phyloP scores from a whole-genome alignment of 2,329 filamentous ascomycete species.

The Penicillium nordicum region DNA sequence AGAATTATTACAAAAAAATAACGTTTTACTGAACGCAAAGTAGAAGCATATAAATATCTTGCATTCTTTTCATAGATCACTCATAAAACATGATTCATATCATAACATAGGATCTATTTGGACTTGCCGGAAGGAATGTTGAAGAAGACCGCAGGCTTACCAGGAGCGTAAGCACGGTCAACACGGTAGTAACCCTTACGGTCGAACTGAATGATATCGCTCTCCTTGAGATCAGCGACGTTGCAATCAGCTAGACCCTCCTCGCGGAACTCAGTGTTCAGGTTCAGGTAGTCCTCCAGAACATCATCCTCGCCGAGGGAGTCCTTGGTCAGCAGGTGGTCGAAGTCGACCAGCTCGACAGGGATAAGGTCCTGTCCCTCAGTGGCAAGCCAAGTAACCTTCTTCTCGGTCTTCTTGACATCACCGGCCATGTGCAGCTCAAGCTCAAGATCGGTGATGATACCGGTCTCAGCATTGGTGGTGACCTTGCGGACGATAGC shows the following conservation, averaged over 20 bases:
- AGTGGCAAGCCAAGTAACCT: conserved; percentile 86
- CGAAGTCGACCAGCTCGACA: conserved; percentile 88
- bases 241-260: conserved; percentile 78
- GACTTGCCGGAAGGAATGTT: conserved; percentile 66
- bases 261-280: conserved; percentile 69
- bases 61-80: not conserved
- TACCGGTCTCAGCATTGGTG: conserved; percentile 46
- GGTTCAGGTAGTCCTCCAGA: conserved; percentile 78
- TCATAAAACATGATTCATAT: conserved; percentile 7
- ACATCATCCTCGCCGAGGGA: conserved; percentile 85
- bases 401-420: conserved; percentile 93
- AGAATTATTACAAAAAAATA: too few species aligned
- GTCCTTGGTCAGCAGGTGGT: conserved; percentile 93
- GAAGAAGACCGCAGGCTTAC: conserved; percentile 62
- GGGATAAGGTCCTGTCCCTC: conserved; percentile 73
- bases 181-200: conserved; percentile 88
- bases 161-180: conserved; percentile 61
- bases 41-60: not conserved
- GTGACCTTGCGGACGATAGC: conserved; percentile 51
- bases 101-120: conserved; percentile 26
- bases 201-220: conserved; percentile 94
- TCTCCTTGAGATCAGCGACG: conserved; percentile 71
- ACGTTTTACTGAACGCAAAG: too few species aligned
- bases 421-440: conserved; percentile 91
- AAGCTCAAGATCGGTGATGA: conserved; percentile 68